Base-by-base conservation (phyloP, 441 rosid species). In the Arabidopsis lyrata region DNA sequence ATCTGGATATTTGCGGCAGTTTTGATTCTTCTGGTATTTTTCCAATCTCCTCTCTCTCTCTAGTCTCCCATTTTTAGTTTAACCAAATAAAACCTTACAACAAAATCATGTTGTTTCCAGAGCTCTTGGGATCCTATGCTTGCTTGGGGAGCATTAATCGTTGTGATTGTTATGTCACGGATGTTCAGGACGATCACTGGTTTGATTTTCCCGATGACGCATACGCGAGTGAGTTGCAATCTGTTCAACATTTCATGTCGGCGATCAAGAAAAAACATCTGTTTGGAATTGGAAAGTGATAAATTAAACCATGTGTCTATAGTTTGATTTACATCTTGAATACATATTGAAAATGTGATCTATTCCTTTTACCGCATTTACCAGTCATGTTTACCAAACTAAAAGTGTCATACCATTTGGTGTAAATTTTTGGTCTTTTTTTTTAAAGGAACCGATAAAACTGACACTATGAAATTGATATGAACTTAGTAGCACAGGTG, bases 1-100 rank as follows among this genome's bases (percentile, higher is more conserved):
- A 84, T 92, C 45, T 75, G 91, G 55, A 68, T 85, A 66, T 16
- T 83, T 31, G 92, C 86, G 72, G 79, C 20, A 36, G 36, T 85
- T 38, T 69, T 88, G 87, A 85, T 92, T 73, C 85, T 92, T 79
- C 92, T 83, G 92, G 97, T 92, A 10, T 63, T 70, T 48, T 63
- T 24, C 42, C 52, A 8, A 5, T 64, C 11, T 29, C 41, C 29
- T 8, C 44, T 10, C 44, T 39, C n/a, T 36, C 24, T 34, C 36
- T 34, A 39, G 44, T 38, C 45, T 41, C 15, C n/a, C 45, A 41
- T 41, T 13, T 41, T 41, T 5, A 0, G 45, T 41, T 41, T 11
- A 38, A 41, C n/a, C n/a, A 41, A 3, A 5, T 3, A 12, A 12
- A 41, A 12, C 4, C 45, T 41, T 41, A 8, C 15, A 5, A 45